phyloP scores from a whole-genome alignment of 2,329 filamentous ascomycete genomes.

The Pseudopithomyces maydicus region DNA sequence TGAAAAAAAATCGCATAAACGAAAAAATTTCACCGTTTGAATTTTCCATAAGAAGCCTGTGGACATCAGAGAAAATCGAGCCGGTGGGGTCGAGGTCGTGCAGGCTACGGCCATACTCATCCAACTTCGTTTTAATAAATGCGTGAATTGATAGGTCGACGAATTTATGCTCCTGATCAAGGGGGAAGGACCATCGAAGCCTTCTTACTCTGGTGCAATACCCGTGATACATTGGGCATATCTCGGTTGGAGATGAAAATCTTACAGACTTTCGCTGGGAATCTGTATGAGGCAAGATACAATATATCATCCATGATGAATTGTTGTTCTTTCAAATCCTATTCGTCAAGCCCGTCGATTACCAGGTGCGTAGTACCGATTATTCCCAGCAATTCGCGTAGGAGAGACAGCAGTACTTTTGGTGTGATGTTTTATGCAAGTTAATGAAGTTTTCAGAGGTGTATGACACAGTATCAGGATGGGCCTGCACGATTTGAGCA shows the following conservation, averaged over 20 bases:
- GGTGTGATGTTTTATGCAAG: constrained; percentile 4
- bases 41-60: constrained; percentile 8
- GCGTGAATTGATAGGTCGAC: constrained; percentile 6
- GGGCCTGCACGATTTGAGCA: constrained; percentile 13
- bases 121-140: constrained; percentile 14
- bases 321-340: constrained; percentile 5
- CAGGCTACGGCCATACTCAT: constrained; percentile 9
- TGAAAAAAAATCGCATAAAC: no score
- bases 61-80: constrained; percentile 5
- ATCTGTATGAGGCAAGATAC: constrained; percentile 4
- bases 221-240: constrained; percentile 4
- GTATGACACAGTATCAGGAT: constrained; percentile 12
- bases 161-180: constrained; percentile 8
- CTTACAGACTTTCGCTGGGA: constrained; percentile 12
- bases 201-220: constrained; percentile 5
- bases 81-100: constrained; percentile 12
- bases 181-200: constrained; percentile 3
- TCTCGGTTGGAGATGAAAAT: constrained; percentile 14
- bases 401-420: constrained; percentile 10
- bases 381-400: constrained; percentile 11
- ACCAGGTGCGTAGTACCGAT: constrained; percentile 15
- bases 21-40: constrained; percentile 16
- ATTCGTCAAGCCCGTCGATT: constrained; percentile 21
- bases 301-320: constrained; percentile 9
- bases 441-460: constrained; percentile 7